Base-by-base conservation (phyloP, 768 basidiomycete genomes). In the Suillus subaureus region DNA sequence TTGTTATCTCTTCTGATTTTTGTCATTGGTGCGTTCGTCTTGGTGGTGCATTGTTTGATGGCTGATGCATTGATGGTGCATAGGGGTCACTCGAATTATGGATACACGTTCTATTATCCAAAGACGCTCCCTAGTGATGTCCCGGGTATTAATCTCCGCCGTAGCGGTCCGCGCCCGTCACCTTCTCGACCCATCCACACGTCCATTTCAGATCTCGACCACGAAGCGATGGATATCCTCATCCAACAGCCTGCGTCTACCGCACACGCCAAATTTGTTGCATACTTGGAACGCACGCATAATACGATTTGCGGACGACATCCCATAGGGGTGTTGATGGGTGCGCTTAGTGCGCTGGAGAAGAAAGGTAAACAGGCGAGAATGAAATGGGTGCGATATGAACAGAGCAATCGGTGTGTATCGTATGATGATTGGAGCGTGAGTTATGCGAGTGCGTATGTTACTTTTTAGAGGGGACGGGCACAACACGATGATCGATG, bases 281-380 rank as follows among this genome's bases (percentile, higher is more conserved):
- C 81, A 7, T 95, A 96, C 74, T 83, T 94, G 2, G 73, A 79
- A 15, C 79, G 81, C 65, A 96, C 94, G 40, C 87, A 90, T 79
- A 99, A 99, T 79, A 99, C 97, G 0, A 97, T 99, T 54, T 99
- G 97, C 74, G 97, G 97, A 4, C 84, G 97, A 45, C 96, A 98
- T 71, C 95, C 97, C 1, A 98, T 99, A 61, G 94, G 95, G 0
- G 93, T 99, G 6, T 80, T 99, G 2, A 81, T 99, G 18, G 93
- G 93, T 0, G 90, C 94, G 8, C 75, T 98, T 58, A 71, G 86
- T 6, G 78, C 77, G 5, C 73, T 96, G 65, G 86, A 88, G 75
- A 78, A 79, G 58, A 76, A 78, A 37, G 64, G 75, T 55, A 72
- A 64, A 66, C 70, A 66, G 33, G 60, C 68, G 68, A 81, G 77